Percentiles rank a stretch among this genome's conserved stretches.
Conservation (phyloP, 176 grass and related monocot species). For the Aegilops bicornis region DNA sequence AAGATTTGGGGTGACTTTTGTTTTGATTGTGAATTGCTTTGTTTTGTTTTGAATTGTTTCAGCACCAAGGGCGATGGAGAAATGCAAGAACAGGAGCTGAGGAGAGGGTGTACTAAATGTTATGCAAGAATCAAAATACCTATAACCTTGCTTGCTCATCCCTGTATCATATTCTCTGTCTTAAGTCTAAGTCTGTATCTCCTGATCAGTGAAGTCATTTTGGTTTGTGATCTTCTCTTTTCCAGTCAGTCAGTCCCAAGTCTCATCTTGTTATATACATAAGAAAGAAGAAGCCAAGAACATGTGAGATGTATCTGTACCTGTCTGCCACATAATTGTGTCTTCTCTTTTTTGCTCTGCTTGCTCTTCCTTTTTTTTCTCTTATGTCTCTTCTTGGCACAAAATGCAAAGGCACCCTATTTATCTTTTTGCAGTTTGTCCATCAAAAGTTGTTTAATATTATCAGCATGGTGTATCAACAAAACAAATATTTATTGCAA, state of each 20-base stretch:
- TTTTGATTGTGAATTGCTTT: not conserved
- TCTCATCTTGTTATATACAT: slow-evolving; percentile 52
- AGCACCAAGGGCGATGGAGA: slow-evolving; percentile 97
- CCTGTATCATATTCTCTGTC: slow-evolving; percentile 48
- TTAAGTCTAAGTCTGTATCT: slow-evolving; percentile 35
- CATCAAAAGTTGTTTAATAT: slow-evolving; percentile 39
- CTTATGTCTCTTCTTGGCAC: slow-evolving; percentile 30
- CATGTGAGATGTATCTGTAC: slow-evolving; percentile 30
- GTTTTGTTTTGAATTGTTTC: slow-evolving; percentile 15
- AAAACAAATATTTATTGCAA: slow-evolving; percentile 39
- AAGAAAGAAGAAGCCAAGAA: slow-evolving; percentile 60
- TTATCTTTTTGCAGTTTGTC: slow-evolving; percentile 21
- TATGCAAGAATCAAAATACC: slow-evolving; percentile 34
- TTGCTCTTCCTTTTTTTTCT: not conserved
- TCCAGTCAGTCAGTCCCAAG: slow-evolving; percentile 39
- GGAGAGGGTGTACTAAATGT: slow-evolving; percentile 17
- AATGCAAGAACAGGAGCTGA: slow-evolving; percentile 96
- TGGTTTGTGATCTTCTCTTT: slow-evolving; percentile 46
- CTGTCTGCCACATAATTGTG: slow-evolving; percentile 45
- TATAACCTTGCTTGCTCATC: slow-evolving; percentile 47
- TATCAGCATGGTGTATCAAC: slow-evolving; percentile 44
- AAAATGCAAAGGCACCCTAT: slow-evolving; percentile 41
- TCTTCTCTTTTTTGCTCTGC: slow-evolving; percentile 28
- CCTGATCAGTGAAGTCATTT: slow-evolving; percentile 50
- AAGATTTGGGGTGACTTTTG: not conserved